A percentile compares a stretch with the other conserved stretches of the same genome.
These are phyloP conservation scores for Malus hybrid DNA, from an alignment of 331 rosid genomes.

Conservation along the genomic window DNA sequence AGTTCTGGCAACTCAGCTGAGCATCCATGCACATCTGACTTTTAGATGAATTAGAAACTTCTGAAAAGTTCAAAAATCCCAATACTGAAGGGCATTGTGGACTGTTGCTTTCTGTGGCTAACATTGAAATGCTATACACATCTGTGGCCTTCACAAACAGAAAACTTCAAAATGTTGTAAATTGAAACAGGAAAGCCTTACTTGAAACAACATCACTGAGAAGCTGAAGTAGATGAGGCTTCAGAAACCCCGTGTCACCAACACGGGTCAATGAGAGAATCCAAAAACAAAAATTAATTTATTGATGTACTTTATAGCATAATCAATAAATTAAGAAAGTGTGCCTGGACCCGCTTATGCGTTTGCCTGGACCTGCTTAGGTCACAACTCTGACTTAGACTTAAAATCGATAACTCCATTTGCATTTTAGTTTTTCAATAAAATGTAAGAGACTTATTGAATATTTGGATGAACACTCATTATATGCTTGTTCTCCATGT, in stretches of 20 bases:
- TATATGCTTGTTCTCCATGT: no score
- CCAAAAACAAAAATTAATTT: neutral
- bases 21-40: conserved; percentile 38
- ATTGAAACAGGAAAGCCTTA: neutral
- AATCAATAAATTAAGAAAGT: no score
- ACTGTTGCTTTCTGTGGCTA: conserved; percentile 38
- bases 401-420: no score
- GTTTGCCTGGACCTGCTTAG: no score
- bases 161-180: neutral
- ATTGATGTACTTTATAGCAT: neutral
- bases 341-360: no score
- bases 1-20: conserved; percentile 47
- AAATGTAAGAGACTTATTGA: no score
- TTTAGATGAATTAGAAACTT: conserved; percentile 51
- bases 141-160: conserved; percentile 51
- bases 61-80: conserved; percentile 53
- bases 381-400: no score
- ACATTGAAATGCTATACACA: conserved; percentile 50
- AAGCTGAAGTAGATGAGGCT: neutral
- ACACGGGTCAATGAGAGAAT: neutral
- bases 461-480: no score
- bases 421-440: no score
- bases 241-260: neutral
- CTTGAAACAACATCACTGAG: neutral
- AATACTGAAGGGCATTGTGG: conserved; percentile 42